Base-by-base conservation (phyloP, 768 basidiomycete species). In the Macrolepiota dolichaula region DNA sequence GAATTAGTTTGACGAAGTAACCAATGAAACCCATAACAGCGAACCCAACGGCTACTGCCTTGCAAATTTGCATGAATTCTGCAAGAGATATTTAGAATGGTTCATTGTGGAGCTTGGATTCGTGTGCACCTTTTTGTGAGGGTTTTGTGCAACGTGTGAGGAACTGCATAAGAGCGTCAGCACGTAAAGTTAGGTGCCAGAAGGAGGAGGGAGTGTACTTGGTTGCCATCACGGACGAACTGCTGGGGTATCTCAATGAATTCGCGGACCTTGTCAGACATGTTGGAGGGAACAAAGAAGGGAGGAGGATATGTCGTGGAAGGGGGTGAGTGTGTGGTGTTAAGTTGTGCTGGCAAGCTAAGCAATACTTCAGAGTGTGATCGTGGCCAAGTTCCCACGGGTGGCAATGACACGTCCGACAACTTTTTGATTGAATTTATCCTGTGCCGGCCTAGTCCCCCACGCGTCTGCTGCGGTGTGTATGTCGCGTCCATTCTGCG, bases 11-110 rank as follows among this genome's bases (percentile, higher is more conserved):
- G 66, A 97, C 96, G 71, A 98, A 90, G 80, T 96, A 99, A 15
- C 97, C 97, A 73, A 99, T 95, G 83, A 98, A 96, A 15, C 97
- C 97, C 96, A 98, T 98, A 66, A 99, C 92, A 54, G 89, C 94
- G 70, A 99, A 99, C 13, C 97, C 97, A 63, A 98, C 88, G 1
- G 95, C 95, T 57, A 99, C 94, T 36, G 97, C 97, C 73, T 88
- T 90, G 79, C 89, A 98, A 65, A 99, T 96, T 72, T 96, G 94
- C 44, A 85, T 67, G 76, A 96, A 99, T 74, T 99, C 97, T 99
- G 73, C 19, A 64, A n/a, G 5, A n/a, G 42, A 42, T 46, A 19
- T 40, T 63, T 24, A 59, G 62, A 44, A 38, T 38, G 4, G 4
- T 52, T 32, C 51, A 13, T 29, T 35, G 51, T 44, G 22, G 17